A percentile compares a stretch with the other conserved stretches of the same genome.
Conservation (phyloP, 1,139 yeast genomes). For the Geotrichum europaeum region DNA sequence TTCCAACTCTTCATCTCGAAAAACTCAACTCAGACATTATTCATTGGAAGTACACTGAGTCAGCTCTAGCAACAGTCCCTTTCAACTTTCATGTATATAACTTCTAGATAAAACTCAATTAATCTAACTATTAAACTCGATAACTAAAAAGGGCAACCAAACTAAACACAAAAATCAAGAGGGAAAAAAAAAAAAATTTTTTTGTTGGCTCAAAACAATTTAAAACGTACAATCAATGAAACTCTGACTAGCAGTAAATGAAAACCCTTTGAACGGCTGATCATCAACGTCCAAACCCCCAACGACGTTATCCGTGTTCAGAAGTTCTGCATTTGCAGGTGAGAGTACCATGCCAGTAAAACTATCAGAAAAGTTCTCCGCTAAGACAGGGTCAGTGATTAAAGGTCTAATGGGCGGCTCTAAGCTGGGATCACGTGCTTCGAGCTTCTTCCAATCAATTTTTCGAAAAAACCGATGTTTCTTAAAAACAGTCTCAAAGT, state of each 20-base stretch:
- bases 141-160: not conserved
- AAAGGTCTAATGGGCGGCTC: conserved; percentile 82
- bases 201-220: not conserved
- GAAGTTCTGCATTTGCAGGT: conserved; percentile 11
- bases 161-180: not conserved
- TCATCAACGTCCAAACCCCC: conserved; percentile 14
- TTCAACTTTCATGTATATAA: conserved; percentile 10
- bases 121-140: not conserved
- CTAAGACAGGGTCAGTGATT: conserved; percentile 77
- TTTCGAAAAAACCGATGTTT: conserved; percentile 75
- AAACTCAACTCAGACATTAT: conserved; percentile 47
- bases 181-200: not conserved
- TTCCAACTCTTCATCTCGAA: conserved; percentile 51
- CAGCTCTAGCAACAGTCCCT: conserved; percentile 9
- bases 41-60: conserved; percentile 3
- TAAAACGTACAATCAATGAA: conserved; percentile 26
- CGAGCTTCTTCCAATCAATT: conserved; percentile 67
- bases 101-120: not conserved
- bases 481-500: conserved; percentile 61
- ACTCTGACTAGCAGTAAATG: conserved; percentile 32
- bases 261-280: conserved; percentile 32
- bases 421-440: conserved; percentile 39
- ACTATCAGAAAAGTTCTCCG: conserved; percentile 86
- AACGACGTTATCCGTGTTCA: conserved; percentile 14
- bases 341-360: conserved; percentile 66